phyloP scores from a whole-genome alignment of 768 basidiomycete genomes.

The Mycena haematopus region DNA sequence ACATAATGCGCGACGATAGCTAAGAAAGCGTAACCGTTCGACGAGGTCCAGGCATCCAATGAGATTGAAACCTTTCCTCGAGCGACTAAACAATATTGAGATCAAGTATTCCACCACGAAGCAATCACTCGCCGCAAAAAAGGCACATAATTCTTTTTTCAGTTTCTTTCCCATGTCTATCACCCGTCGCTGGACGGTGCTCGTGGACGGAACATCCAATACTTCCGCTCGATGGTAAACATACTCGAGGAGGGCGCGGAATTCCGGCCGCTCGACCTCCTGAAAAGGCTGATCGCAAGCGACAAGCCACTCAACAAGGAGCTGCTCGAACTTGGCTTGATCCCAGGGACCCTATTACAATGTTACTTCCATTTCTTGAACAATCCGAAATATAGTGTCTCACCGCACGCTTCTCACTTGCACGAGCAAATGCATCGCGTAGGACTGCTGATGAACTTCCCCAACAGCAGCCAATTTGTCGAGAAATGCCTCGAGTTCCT shows the following conservation, averaged over 20 bases:
- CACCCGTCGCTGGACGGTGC: conserved; percentile 3
- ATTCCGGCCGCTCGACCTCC: conserved; percentile 10
- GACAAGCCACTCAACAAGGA: conserved; percentile 13
- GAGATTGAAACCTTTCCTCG: conserved; percentile 29
- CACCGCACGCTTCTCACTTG: background rate
- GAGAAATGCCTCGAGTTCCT: background rate
- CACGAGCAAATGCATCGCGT: background rate
- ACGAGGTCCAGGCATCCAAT: conserved; percentile 40
- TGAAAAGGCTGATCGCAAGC: conserved; percentile 18
- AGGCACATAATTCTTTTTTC: conserved; percentile 1
- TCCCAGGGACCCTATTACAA: conserved; percentile 5
- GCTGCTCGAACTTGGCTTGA: conserved; percentile 6
- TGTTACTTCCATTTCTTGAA: background rate
- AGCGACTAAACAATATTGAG: conserved; percentile 1
- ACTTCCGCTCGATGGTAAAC: conserved; percentile 3
- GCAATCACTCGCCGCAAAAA: conserved; percentile 6
- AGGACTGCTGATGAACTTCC: background rate
- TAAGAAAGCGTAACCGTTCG: conserved; percentile 38
- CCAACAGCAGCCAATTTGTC: background rate
- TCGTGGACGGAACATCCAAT: conserved; percentile 5
- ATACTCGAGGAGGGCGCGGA: conserved; percentile 8
- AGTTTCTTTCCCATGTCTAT: background rate
- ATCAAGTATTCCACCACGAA: background rate
- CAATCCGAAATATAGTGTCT: background rate
- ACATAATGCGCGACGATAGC: conserved; percentile 40